phyloP scores from a whole-genome alignment of 257 asterid genomes.

The Plantago elongata region DNA sequence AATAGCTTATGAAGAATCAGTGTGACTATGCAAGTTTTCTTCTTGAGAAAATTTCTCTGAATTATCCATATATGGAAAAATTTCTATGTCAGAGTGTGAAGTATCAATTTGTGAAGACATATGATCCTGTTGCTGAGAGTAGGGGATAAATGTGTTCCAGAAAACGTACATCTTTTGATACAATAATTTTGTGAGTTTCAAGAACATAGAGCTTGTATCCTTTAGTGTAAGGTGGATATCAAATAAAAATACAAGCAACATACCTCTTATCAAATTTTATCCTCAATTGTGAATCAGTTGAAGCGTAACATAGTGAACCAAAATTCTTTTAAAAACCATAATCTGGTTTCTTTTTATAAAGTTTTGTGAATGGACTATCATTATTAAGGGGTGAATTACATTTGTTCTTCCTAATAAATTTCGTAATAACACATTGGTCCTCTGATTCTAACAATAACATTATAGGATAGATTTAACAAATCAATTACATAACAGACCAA shows the following conservation, averaged over 20 bases:
- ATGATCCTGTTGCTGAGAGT: neutral
- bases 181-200: neutral
- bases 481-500: too few relatives aligned
- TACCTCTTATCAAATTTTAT: neutral
- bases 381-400: too few relatives aligned
- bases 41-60: neutral
- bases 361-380: neutral
- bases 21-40: neutral
- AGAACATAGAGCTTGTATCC: neutral
- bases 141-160: neutral
- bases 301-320: neutral
- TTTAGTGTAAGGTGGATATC: neutral
- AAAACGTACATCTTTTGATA: neutral
- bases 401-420: too few relatives aligned
- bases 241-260: neutral
- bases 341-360: neutral
- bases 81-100: neutral
- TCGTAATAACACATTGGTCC: too few relatives aligned
- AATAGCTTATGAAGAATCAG: neutral
- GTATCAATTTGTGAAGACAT: neutral
- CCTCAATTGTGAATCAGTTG: neutral
- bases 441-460: too few relatives aligned
- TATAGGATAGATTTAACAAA: too few relatives aligned
- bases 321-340: neutral
- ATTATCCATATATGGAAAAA: neutral